These are phyloP conservation scores for Agarophyton chilense DNA, from an alignment of 23 red algal genomes.

Conservation along the genomic window DNA sequence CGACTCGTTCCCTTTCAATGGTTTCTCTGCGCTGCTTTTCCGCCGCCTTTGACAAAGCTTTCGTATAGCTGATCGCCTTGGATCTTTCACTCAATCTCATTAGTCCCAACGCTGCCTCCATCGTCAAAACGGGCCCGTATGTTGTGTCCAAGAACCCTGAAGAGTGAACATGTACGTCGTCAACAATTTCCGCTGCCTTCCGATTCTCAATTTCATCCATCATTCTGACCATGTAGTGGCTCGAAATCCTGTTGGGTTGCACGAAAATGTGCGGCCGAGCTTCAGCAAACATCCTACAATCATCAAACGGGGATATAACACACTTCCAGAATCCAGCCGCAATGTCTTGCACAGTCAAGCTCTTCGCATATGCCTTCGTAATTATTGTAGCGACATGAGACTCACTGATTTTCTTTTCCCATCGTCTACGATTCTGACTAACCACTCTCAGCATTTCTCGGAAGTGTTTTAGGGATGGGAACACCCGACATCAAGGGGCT, in stretches of 20 bases:
- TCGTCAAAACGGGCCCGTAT: not conserved
- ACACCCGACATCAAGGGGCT: slow-evolving; percentile 41
- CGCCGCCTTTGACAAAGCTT: not conserved
- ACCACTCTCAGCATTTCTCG: not conserved
- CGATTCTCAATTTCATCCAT: not conserved
- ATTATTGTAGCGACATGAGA: not conserved
- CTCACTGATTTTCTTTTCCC: not conserved
- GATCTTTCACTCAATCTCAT: not conserved
- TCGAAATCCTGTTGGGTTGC: not conserved
- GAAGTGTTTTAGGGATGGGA: not conserved
- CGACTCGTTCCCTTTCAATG: slow-evolving; percentile 1
- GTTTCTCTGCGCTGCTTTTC: not conserved
- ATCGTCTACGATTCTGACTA: not conserved
- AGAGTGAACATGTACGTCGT: not conserved
- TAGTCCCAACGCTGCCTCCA: not conserved
- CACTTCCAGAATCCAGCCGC: not conserved
- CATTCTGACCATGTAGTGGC: not conserved
- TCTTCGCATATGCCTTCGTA: not conserved
- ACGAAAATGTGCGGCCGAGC: not conserved
- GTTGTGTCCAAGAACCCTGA: not conserved
- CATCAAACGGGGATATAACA: not conserved
- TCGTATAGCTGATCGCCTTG: not conserved
- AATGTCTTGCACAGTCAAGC: not conserved
- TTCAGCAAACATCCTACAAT: not conserved
- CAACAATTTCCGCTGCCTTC: not conserved